Base-by-base conservation (phyloP, 129 eudicot species). In the Centaurea solstitialis region DNA sequence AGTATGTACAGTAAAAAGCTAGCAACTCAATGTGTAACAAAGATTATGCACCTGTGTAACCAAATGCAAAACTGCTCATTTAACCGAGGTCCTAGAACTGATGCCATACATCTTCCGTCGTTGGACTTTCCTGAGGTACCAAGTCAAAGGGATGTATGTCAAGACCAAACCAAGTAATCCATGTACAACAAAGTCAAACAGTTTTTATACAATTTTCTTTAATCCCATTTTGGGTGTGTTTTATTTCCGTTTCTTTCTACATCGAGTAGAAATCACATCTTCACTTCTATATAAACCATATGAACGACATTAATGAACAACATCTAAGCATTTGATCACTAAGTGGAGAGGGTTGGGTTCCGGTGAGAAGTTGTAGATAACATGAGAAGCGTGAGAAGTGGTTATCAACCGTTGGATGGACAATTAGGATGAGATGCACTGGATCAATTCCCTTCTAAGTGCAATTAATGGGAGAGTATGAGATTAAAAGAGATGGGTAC, bases 1-100 rank as follows among this genome's bases (percentile, higher is more conserved):
- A 77, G 12, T 71, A 83, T 83, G 74, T 77, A 83, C 86, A 83
- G 71, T 12, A 41, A 68, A 26, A 53, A 77, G 40, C 71, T 70
- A 70, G 28, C 40, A 43, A 70, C 78, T 82, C 77, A 30, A 45
- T 53, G 85, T 76, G 73, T 76, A 76, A 68, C 24, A 74, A 75
- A 67, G 62, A 74, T 22, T 22, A 50, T 45, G 75, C 75, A 75
- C 80, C 79, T 73, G 57, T 30, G 75, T 30, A 45, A 38, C 66
- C 84, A 65, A 22, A 66, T 67, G 70, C 38, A n/a, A 66, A 75
- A 38, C 43, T 64, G 41, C 43, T 81, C 64, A 75, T 75, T 75
- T 67, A 61, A 61, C 82, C 4, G 77, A 82, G 35, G 62, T 68
- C 53, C 61, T 70, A 18, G 86, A 77, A 82, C 57, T 15, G 13